phyloP scores from a whole-genome alignment of 1,284 basidiomycete species.

The Apiotrichum gracile region DNA sequence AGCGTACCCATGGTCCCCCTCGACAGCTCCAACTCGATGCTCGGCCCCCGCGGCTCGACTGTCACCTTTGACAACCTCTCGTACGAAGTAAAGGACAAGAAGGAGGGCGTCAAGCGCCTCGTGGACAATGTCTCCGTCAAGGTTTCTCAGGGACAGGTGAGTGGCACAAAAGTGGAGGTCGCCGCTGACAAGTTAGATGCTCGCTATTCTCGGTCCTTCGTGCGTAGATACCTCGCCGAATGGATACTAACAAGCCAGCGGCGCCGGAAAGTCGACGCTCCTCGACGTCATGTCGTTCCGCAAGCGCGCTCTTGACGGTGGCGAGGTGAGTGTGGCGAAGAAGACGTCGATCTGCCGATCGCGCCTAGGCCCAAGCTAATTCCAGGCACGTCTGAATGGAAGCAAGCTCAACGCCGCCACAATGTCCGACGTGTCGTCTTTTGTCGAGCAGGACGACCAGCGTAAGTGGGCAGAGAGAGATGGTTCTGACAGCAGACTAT shows the following conservation, averaged over 20 bases:
- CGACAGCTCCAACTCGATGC: not conserved
- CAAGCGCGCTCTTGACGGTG: constrained; percentile 17
- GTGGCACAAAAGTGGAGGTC: too few relatives aligned
- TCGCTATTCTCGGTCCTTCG: constrained; percentile 17
- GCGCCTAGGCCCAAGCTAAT: not conserved
- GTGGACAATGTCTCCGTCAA: constrained; percentile 14
- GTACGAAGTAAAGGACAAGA: constrained; percentile 17
- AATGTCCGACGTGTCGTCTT: constrained; percentile 25
- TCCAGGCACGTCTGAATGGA: constrained; percentile 14
- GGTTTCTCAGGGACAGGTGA: constrained; percentile 9
- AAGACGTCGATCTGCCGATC: not conserved
- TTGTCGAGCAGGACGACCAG: constrained; percentile 47
- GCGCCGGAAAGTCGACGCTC: constrained; percentile 43
- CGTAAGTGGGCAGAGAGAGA: not conserved
- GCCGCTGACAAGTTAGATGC: too few relatives aligned
- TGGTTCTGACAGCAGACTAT: constrained; percentile 23
- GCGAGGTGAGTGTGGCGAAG: constrained; percentile 2
- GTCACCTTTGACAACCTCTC: constrained; percentile 10
- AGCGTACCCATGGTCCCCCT: not conserved
- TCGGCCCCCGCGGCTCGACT: not conserved
- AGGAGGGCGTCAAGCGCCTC: constrained; percentile 5
- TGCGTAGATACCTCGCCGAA: not conserved
- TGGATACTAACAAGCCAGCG: not conserved
- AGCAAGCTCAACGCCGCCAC: constrained; percentile 3
- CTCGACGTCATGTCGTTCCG: constrained; percentile 44